Conservation (phyloP, 768 basidiomycete species). For the Gymnopilus dilepis region DNA sequence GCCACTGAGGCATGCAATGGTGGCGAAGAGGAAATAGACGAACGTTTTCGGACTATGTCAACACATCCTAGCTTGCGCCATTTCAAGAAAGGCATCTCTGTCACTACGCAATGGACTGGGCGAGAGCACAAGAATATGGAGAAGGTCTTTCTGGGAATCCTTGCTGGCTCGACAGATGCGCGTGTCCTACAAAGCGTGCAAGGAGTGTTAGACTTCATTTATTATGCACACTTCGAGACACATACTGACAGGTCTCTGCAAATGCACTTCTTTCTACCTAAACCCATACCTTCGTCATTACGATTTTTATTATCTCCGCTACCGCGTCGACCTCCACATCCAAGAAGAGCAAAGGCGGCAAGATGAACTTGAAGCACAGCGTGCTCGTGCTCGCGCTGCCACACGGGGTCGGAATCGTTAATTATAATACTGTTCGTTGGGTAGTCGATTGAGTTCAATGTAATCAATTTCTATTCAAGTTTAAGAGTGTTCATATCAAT, state of each 20-base stretch:
- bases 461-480: no score
- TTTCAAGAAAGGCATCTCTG: conserved; percentile 50
- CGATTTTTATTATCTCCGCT: conserved; percentile 31
- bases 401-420: not conserved
- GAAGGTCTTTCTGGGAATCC: conserved; percentile 36
- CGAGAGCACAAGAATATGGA: conserved; percentile 46
- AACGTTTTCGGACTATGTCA: conserved; percentile 18
- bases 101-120: conserved; percentile 48
- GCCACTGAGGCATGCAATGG: no score
- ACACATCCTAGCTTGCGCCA: conserved; percentile 34
- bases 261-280: conserved; percentile 31
- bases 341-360: not conserved
- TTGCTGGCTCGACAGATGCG: conserved; percentile 31
- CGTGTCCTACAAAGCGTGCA: conserved; percentile 27
- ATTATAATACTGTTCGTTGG: no score
- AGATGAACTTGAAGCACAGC: not conserved
- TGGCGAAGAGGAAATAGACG: conserved; percentile 19
- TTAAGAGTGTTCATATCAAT: no score
- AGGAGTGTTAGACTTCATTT: conserved; percentile 43
- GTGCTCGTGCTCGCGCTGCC: not conserved
- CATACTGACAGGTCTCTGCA: conserved; percentile 34
- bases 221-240: conserved; percentile 33
- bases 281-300: conserved; percentile 36
- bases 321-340: not conserved
- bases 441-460: no score